Evolutionary conservation across 345 rosid species (phyloP).

Genomic region (Acer negundo): DNA sequence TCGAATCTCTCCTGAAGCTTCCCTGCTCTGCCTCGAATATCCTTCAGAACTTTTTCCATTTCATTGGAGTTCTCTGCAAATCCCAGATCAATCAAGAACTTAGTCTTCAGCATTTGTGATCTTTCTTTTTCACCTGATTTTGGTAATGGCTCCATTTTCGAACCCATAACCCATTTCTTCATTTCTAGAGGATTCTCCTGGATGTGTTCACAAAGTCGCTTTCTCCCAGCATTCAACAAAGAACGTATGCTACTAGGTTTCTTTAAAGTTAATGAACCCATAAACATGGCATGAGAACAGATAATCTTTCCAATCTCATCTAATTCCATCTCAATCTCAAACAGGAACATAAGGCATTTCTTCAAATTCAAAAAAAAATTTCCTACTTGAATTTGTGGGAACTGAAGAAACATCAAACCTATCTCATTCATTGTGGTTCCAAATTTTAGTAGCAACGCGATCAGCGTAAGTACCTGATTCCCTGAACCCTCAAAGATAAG

Average conservation of each 20-base stretch:
- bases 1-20: slow-evolving; percentile 79
- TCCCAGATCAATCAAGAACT: slow-evolving; percentile 61
- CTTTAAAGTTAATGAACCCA: slow-evolving; percentile 57
- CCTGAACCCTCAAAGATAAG: slow-evolving; percentile 63
- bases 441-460: slow-evolving; percentile 54
- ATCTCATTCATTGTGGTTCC: slow-evolving; percentile 51
- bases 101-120: slow-evolving; percentile 43
- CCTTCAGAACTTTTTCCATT: slow-evolving; percentile 47
- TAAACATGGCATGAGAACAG: slow-evolving; percentile 42
- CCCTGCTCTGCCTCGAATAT: slow-evolving; percentile 58
- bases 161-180: slow-evolving; percentile 52
- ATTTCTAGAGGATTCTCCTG: slow-evolving; percentile 58
- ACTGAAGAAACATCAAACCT: slow-evolving; percentile 44
- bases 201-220: slow-evolving; percentile 43
- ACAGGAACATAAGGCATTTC: slow-evolving; percentile 45
- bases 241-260: slow-evolving; percentile 45
- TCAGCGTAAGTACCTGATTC: slow-evolving; percentile 32
- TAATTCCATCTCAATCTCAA: slow-evolving; percentile 54
- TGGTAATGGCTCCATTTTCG: slow-evolving; percentile 42
- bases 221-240: slow-evolving; percentile 53
- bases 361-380: slow-evolving; percentile 55
- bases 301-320: slow-evolving; percentile 52
- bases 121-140: slow-evolving; percentile 22
- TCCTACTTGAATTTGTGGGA: slow-evolving; percentile 50
- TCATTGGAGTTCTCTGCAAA: slow-evolving; percentile 40